Evolutionary conservation across 2,329 filamentous ascomycete species (phyloP).

Genomic region (Didymella lethalis): DNA sequence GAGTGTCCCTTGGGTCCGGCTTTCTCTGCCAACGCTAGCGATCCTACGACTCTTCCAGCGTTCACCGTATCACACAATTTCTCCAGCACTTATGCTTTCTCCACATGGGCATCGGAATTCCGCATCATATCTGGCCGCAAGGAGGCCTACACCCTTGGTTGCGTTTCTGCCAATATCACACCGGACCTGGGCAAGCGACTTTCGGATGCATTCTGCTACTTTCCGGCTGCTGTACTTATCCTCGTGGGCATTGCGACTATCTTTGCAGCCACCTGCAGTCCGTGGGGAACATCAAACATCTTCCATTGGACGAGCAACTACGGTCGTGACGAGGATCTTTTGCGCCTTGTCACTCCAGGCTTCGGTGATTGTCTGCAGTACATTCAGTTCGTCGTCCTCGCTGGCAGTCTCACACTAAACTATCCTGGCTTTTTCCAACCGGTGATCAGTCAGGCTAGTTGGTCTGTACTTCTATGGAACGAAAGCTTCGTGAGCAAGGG

Average conservation of each 20-base stretch:
- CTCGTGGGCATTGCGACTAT: slow-evolving; percentile 83
- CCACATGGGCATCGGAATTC: slow-evolving; percentile 78
- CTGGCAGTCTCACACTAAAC: slow-evolving; percentile 82
- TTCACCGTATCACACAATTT: slow-evolving; percentile 79
- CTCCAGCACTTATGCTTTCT: slow-evolving; percentile 82
- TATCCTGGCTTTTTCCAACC: slow-evolving; percentile 97
- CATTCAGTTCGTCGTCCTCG: slow-evolving; percentile 89
- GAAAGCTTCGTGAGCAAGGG: slow-evolving; percentile 80
- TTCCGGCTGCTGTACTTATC: slow-evolving; percentile 80
- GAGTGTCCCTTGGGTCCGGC: slow-evolving; percentile 78
- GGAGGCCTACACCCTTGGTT: slow-evolving; percentile 71
- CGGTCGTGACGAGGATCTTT: slow-evolving; percentile 87
- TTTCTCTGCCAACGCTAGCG: slow-evolving; percentile 66
- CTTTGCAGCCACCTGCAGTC: slow-evolving; percentile 85
- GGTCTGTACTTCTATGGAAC: slow-evolving; percentile 94
- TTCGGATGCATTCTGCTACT: slow-evolving; percentile 73
- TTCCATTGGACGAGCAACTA: slow-evolving; percentile 99
- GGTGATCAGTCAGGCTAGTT: slow-evolving; percentile 83
- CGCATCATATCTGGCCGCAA: slow-evolving; percentile 77
- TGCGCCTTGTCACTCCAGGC: slow-evolving; percentile 91
- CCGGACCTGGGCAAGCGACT: slow-evolving; percentile 78
- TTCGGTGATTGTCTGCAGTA: slow-evolving; percentile 98
- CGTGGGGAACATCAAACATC: slow-evolving; percentile 89
- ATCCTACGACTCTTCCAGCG: slow-evolving; percentile 68
- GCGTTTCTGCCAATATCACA: slow-evolving; percentile 82